A percentile compares a stretch with the other conserved stretches of the same genome.
Evolutionary conservation across 345 rosid species (phyloP).

Genomic region (Sonneratia caseolaris): DNA sequence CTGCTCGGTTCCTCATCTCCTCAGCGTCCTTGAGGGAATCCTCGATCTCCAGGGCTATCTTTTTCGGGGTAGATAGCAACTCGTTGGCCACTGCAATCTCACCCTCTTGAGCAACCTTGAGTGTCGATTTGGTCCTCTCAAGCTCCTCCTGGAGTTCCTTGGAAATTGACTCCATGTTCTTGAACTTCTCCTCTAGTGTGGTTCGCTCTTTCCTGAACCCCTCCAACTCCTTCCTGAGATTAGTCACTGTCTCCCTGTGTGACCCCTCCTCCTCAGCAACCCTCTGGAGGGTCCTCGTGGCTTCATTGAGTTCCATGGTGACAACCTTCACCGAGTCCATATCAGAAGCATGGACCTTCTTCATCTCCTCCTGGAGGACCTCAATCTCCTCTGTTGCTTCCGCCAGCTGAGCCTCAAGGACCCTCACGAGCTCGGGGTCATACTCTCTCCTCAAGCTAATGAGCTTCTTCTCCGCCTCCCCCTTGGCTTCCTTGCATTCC

Average conservation of each 20-base stretch:
- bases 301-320: slow-evolving; percentile 58
- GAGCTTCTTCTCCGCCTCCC: slow-evolving; percentile 40
- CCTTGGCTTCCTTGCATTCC: slow-evolving; percentile 33
- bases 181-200: slow-evolving; percentile 25
- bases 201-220: slow-evolving; percentile 31
- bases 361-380: slow-evolving; percentile 49
- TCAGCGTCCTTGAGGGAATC: slow-evolving; percentile 44
- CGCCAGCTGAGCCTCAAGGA: slow-evolving; percentile 38
- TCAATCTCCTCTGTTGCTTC: slow-evolving; percentile 63
- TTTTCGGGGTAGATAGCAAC: slow-evolving; percentile 13
- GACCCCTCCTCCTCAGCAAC: slow-evolving; percentile 56
- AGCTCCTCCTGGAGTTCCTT: slow-evolving; percentile 9
- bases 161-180: slow-evolving; percentile 12
- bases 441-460: slow-evolving; percentile 27
- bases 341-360: slow-evolving; percentile 45
- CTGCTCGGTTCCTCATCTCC: slow-evolving; percentile 27
- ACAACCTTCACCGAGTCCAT: slow-evolving; percentile 40
- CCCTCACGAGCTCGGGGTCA: slow-evolving; percentile 35
- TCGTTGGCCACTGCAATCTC: slow-evolving; percentile 11
- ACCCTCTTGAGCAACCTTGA: slow-evolving; percentile 1
- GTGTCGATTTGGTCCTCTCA: background rate
- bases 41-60: slow-evolving; percentile 38
- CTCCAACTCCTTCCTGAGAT: slow-evolving; percentile 46
- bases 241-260: slow-evolving; percentile 33
- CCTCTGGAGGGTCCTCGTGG: slow-evolving; percentile 49